phyloP scores from a whole-genome alignment of 768 basidiomycete species.

The Tricholomella constricta region DNA sequence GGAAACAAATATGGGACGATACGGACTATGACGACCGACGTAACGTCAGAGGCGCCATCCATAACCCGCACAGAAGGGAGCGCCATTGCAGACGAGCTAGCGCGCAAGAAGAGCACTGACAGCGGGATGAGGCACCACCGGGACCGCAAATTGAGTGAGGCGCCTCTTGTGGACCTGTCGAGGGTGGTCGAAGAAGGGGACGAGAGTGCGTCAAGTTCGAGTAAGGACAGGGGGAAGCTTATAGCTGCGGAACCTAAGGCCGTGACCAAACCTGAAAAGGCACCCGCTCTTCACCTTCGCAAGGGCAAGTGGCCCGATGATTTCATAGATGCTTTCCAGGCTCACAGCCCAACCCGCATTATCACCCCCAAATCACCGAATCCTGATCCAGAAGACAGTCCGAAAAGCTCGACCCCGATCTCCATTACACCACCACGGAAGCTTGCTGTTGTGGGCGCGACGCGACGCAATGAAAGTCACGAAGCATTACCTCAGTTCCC shows the following conservation, averaged over 20 bases:
- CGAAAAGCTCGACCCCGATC: conserved; percentile 29
- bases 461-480: conserved; percentile 45
- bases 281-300: conserved; percentile 55
- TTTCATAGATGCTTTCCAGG: conserved; percentile 62
- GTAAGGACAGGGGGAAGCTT: conserved; percentile 27
- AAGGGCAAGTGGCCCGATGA: conserved; percentile 88
- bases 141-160: conserved; percentile 69
- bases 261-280: conserved; percentile 29
- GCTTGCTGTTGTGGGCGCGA: conserved; percentile 51
- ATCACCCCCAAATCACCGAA: conserved; percentile 30
- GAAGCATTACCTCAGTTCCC: conserved; percentile 51
- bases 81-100: conserved; percentile 51
- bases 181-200: conserved; percentile 76
- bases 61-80: conserved; percentile 67
- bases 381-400: conserved; percentile 24
- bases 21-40: conserved; percentile 79
- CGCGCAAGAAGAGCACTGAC: conserved; percentile 33
- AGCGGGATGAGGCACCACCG: conserved; percentile 31
- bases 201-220: conserved; percentile 51
- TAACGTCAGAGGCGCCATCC: conserved; percentile 74
- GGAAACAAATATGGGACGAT: conserved; percentile 72
- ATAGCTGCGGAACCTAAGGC: conserved; percentile 17
- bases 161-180: conserved; percentile 58
- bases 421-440: conserved; percentile 55
- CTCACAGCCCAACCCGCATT: conserved; percentile 31